Conservation (phyloP, 352 stramenopile species). For the Globisporangium recalcitrans region DNA sequence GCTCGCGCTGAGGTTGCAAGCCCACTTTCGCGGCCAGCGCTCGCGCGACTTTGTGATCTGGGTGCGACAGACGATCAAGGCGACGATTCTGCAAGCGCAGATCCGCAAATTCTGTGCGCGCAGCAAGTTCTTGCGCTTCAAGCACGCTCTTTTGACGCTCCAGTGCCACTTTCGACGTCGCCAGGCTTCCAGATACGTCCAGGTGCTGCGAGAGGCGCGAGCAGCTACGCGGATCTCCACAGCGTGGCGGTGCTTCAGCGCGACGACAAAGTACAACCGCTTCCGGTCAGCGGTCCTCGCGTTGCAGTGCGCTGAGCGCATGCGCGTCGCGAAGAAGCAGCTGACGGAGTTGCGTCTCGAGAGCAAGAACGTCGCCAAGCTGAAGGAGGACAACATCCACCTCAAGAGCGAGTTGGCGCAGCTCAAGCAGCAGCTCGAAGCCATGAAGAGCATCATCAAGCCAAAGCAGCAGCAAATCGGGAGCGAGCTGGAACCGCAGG, state of each 20-base stretch:
- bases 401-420: constrained; percentile 57
- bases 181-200: constrained; percentile 25
- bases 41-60: constrained; percentile 32
- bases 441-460: constrained; percentile 31
- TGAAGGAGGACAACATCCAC: constrained; percentile 71
- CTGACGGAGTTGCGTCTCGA: constrained; percentile 50
- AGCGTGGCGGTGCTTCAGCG: constrained; percentile 31
- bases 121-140: constrained; percentile 35
- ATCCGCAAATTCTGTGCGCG: constrained; percentile 36
- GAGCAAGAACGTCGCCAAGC: constrained; percentile 66
- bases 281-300: constrained; percentile 30
- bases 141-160: constrained; percentile 30
- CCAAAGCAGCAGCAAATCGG: background rate
- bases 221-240: constrained; percentile 38
- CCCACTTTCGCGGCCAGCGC: constrained; percentile 28
- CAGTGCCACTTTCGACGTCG: constrained; percentile 53
- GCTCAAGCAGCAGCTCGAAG: constrained; percentile 51
- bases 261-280: constrained; percentile 26
- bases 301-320: constrained; percentile 54
- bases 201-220: constrained; percentile 35
- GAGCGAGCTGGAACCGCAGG: constrained; percentile 17
- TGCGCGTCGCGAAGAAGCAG: constrained; percentile 29
- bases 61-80: constrained; percentile 30
- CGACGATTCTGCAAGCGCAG: constrained; percentile 39
- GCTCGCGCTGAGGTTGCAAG: constrained; percentile 43